phyloP scores from a whole-genome alignment of 208 protist genomes.

The Naegleria lovaniensis region DNA sequence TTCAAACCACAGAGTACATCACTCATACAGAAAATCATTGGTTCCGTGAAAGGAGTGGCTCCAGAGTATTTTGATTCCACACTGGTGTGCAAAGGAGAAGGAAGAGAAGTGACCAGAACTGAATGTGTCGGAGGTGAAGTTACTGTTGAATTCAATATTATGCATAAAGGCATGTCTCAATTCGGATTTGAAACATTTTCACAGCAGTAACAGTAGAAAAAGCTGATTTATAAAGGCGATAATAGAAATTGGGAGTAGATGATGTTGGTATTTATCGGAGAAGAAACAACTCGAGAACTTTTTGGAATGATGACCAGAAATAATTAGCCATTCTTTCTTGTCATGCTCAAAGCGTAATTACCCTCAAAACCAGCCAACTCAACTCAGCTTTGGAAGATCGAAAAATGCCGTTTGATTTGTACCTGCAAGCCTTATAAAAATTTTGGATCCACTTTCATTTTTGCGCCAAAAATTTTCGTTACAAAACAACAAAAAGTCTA shows the following conservation, averaged over 20 bases:
- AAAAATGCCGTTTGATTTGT: no score
- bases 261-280: no score
- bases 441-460: background rate
- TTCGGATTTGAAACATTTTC: conserved; percentile 17
- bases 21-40: background rate
- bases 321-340: no score
- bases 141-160: background rate
- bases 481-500: background rate
- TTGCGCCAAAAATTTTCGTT: background rate
- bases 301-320: no score
- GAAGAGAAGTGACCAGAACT: background rate
- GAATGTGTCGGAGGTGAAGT: background rate
- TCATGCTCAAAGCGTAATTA: no score
- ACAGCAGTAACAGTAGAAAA: background rate
- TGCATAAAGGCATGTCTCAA: background rate
- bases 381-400: no score
- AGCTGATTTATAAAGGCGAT: no score
- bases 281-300: no score
- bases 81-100: background rate
- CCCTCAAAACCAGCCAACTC: no score
- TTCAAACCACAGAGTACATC: conserved; percentile 7
- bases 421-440: no score
- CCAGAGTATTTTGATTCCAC: background rate
- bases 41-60: background rate
- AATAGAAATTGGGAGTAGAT: no score